A percentile compares a stretch with the other conserved stretches of the same genome.
These are phyloP conservation scores for Salix exigua DNA, from an alignment of 345 rosid species.

Conservation along the genomic window DNA sequence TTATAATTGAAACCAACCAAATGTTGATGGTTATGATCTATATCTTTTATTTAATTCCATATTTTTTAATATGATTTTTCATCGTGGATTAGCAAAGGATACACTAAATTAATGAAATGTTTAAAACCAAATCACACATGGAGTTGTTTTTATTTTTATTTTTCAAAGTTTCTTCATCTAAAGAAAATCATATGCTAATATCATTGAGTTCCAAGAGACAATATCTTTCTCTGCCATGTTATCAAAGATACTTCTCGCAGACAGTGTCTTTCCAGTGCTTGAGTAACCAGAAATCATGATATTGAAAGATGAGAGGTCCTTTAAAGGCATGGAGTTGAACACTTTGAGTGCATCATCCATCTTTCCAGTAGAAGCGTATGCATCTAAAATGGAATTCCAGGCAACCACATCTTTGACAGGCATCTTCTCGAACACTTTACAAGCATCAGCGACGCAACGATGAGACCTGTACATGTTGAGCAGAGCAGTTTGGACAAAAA, in stretches of 20 bases:
- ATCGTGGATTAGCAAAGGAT: too few species aligned
- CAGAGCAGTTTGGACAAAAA: conserved; percentile 21
- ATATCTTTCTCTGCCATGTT: conserved; percentile 13
- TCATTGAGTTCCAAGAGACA: conserved; percentile 27
- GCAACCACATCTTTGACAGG: conserved; percentile 18
- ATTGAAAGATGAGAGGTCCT: conserved; percentile 23
- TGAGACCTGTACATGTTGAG: conserved; percentile 8
- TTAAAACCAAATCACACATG: too few species aligned
- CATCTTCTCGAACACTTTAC: conserved; percentile 19
- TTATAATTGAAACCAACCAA: too few species aligned
- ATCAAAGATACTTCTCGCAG: conserved; percentile 15
- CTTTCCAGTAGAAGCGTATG: conserved; percentile 12
- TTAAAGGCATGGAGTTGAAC: conserved; percentile 23
- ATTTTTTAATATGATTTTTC: too few species aligned
- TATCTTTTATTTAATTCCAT: too few species aligned
- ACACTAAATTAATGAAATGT: too few species aligned
- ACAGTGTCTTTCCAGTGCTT: not conserved
- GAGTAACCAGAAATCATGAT: conserved; percentile 25
- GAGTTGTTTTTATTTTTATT: too few species aligned
- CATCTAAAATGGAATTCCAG: conserved; percentile 25
- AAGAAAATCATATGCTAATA: too few species aligned
- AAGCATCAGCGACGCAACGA: conserved; percentile 7
- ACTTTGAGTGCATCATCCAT: conserved; percentile 17
- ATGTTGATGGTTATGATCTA: too few species aligned
- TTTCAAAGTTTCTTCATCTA: too few species aligned